Base-by-base conservation (phyloP, 23 red algal genomes). In the Gracilaria vermiculophylla region DNA sequence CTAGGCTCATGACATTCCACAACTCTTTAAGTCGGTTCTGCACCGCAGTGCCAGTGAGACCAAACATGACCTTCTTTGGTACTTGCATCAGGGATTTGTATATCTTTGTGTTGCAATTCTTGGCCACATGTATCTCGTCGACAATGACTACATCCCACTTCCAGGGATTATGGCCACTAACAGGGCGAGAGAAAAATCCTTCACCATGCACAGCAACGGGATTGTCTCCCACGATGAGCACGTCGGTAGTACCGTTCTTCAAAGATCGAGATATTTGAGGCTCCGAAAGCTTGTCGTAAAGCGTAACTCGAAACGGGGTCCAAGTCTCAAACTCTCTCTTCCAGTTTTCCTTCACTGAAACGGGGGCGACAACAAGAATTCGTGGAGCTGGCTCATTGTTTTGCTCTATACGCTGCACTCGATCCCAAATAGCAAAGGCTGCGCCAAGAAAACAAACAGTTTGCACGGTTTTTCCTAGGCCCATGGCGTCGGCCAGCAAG, bases 11-110 rank as follows among this genome's bases (percentile, higher is more conserved):
- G 11, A 96, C 56, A 40, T 79, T 81, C 72, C 78, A 91, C 2
- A 94, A 43, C 52, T 98, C 96, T 70, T 65, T 90, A 2, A 98
- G 76, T 12, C 69, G 65, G 71, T 98, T 98, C 69, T 98, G 96
- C 36, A 98, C 80, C 3, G 96, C 91, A 53, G 96, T 98, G n/a
- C 96, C 96, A 12, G 96, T 94, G 20, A 98, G 72, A 45, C 91
- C 85, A 70, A 92, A 92, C 61, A 79, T 76, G 48, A 80, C 80
- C 6, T 28, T 80, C 43, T 72, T 79, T 0, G 75, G 43, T 3
- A 98, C 14, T 25, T 47, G 41, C 36, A 40, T 57, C 53, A 98
- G 37, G 23, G 96, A 91, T 39, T 85, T 77, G 45, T 69, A 94
- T 31, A 92, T 80, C 47, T 94, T 92, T n/a, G 86, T 88, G 21